Conservation (phyloP, 768 basidiomycete species). For the Fibroporia radiculosa region DNA sequence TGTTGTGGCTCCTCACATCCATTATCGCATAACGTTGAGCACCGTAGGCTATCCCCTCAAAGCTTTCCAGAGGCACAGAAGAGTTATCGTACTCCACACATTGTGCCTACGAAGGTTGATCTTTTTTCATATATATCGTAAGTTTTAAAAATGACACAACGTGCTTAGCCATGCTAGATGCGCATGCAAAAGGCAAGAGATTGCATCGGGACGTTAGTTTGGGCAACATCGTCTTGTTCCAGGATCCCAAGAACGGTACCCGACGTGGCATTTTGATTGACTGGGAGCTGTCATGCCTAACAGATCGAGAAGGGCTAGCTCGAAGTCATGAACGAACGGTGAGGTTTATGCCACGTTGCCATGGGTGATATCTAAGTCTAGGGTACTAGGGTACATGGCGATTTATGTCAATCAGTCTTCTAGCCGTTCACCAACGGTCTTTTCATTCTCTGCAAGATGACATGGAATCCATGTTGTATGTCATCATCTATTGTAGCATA, state of each 20-base stretch:
- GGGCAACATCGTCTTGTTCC: background rate
- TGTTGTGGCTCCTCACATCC: background rate
- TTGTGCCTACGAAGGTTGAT: slow-evolving; percentile 5
- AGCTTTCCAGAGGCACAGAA: background rate
- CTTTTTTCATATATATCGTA: no score
- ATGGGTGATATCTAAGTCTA: background rate
- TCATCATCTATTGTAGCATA: slow-evolving; percentile 5
- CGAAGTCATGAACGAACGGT: background rate
- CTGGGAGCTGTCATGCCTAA: slow-evolving; percentile 5
- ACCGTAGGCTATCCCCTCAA: slow-evolving; percentile 3
- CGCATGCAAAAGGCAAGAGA: background rate
- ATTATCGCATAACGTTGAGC: slow-evolving; percentile 3
- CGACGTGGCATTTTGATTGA: slow-evolving; percentile 9
- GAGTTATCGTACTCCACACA: background rate
- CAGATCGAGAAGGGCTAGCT: slow-evolving; percentile 2
- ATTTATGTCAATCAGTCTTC: slow-evolving; percentile 6
- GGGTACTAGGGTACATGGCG: slow-evolving; percentile 8
- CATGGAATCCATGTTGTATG: slow-evolving; percentile 9
- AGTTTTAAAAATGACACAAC: no score
- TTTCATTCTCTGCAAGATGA: slow-evolving; percentile 7
- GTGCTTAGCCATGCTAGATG: slow-evolving; percentile 3
- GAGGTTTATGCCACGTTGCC: background rate
- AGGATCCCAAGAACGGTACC: background rate
- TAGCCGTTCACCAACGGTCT: background rate
- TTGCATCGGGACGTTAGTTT: no score